Base-by-base conservation (phyloP, 441 rosid genomes). In the Croton setiger region DNA sequence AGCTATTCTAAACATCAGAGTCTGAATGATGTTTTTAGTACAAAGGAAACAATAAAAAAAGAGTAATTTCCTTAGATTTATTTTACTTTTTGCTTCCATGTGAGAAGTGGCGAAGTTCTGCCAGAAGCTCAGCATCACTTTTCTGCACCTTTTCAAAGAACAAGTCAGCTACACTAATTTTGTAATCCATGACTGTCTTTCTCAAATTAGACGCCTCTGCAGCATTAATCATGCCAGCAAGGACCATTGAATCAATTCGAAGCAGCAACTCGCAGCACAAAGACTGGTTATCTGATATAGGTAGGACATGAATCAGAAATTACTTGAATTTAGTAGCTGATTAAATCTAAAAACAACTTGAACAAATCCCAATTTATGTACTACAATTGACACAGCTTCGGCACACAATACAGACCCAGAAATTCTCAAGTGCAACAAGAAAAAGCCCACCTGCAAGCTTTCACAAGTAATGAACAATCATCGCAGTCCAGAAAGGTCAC, bases 221-320 rank as follows among this genome's bases (percentile, higher is more conserved):
- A n/a, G 72, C 54, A 67, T 74, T 72, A 75, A 85, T 77, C 73
- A 85, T 70, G 66, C 86, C 88, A 64, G 63, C 78, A 63, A 91
- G 84, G 75, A 89, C 88, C 93, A 91, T 81, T 14, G 96, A 81
- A 68, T 91, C 97, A 58, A 91, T 80, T 65, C 89, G 85, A 66
- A 83, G 91, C 73, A 91, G 85, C 74, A 91, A 80, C 79, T 86
- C 85, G 85, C 89, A 89, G 57, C 73, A 74, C 58, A 77, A 17
- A 64, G 87, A 78, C 48, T 73, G 79, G 64, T 77, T 80, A 74
- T 86, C 93, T 89, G 86, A 72, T 74, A 27, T 52, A 77, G 53
- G 56, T 15, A 62, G 60, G 53, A 64, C 23, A 70, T 37, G 14
- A 37, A 71, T 17, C 61, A 69, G 14, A 64, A 27, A 68, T 66